Conservation (phyloP, 2,329 filamentous ascomycete genomes). For the Fusarium beomiforme region DNA sequence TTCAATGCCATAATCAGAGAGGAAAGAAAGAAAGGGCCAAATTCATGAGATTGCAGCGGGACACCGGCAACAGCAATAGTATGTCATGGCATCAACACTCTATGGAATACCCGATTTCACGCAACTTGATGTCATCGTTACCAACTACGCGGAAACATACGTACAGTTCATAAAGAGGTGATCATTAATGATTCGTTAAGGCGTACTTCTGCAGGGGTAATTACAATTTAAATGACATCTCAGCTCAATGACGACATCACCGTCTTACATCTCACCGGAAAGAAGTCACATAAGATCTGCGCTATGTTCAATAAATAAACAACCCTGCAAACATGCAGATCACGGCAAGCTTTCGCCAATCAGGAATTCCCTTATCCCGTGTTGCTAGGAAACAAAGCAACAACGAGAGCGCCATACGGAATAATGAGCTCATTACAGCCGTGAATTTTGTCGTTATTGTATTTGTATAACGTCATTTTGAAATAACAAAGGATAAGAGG, state of each 20-base stretch:
- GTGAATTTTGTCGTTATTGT: neutral
- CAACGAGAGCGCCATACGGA: neutral
- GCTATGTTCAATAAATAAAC: rapidly evolving
- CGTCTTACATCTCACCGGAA: neutral
- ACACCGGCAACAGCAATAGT: neutral
- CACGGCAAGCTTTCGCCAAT: neutral
- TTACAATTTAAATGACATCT: neutral
- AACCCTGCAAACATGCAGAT: neutral
- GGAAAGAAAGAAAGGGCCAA: too few relatives aligned
- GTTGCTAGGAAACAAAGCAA: neutral
- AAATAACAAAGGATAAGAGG: neutral
- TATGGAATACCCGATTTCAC: neutral
- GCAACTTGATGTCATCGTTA: too few relatives aligned
- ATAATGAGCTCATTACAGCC: neutral
- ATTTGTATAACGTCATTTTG: constrained; percentile 13
- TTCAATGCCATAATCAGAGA: too few relatives aligned
- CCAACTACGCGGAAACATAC: neutral
- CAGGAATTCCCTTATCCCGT: neutral
- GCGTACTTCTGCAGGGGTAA: neutral
- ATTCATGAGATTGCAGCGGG: neutral
- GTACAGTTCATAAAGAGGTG: neutral
- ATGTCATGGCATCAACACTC: neutral
- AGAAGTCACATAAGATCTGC: neutral
- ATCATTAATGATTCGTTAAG: neutral
- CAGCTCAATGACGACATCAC: neutral